Percentiles rank a stretch among this genome's conserved stretches.
Conservation (phyloP, 2,329 filamentous ascomycete genomes). For the Trichoderma koningiopsis region DNA sequence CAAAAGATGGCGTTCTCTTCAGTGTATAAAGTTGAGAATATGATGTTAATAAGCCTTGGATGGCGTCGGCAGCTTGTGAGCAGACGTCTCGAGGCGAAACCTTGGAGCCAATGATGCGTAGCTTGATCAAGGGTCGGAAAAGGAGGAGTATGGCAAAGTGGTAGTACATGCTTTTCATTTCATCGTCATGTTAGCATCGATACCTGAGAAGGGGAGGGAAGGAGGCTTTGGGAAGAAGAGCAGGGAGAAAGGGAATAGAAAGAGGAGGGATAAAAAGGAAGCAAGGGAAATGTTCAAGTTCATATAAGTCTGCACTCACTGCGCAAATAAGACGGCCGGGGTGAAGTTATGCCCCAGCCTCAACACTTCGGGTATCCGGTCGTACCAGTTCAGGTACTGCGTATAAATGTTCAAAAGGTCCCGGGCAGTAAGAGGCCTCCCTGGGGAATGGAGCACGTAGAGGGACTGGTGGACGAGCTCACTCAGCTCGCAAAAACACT, state of each 20-base stretch:
- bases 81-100: constrained; percentile 68
- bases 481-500: constrained; percentile 70
- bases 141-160: constrained; percentile 71
- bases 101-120: constrained; percentile 63
- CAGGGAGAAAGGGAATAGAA: neutral
- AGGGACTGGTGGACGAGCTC: constrained; percentile 73
- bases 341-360: constrained; percentile 69
- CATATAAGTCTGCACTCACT: constrained; percentile 55
- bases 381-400: constrained; percentile 72
- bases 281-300: neutral
- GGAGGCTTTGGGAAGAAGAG: too few species aligned
- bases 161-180: constrained; percentile 65
- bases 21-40: constrained; percentile 62
- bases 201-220: neutral
- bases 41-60: constrained; percentile 57
- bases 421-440: constrained; percentile 63
- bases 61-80: constrained; percentile 61
- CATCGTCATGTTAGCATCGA: neutral
- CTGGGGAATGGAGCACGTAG: constrained; percentile 72
- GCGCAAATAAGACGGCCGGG: constrained; percentile 71
- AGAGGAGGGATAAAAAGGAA: constrained; percentile 17
- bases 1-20: constrained; percentile 61
- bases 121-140: constrained; percentile 71
- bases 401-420: constrained; percentile 66
- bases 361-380: constrained; percentile 64